A percentile compares a stretch with the other conserved stretches of the same genome.
Conservation (phyloP, 169 alveolate species). For the Cryptosporidium muris region DNA sequence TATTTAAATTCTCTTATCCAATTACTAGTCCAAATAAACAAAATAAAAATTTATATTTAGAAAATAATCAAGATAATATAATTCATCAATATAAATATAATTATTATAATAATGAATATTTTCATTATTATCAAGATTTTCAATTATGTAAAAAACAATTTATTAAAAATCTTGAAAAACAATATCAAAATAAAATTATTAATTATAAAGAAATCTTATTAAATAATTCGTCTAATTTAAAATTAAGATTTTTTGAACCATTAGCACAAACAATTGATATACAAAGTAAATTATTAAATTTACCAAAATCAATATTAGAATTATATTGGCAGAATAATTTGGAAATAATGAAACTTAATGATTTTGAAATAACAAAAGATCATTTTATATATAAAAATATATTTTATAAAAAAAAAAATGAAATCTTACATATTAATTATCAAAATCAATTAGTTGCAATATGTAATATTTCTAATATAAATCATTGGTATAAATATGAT, state of each 20-base stretch:
- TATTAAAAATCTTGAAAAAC: background rate
- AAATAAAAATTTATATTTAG: background rate
- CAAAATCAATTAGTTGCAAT: conserved; percentile 23
- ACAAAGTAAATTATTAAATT: background rate
- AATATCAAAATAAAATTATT: background rate
- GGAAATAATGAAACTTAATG: background rate
- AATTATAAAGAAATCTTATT: background rate
- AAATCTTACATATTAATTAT: conserved; percentile 39
- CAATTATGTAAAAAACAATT: background rate
- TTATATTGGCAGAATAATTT: conserved; percentile 30
- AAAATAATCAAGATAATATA: background rate
- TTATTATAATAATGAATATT: background rate
- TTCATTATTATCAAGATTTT: background rate
- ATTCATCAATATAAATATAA: background rate
- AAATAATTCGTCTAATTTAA: background rate
- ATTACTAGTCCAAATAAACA: conserved; percentile 28
- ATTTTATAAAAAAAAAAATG: conserved; percentile 8
- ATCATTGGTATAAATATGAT: conserved; percentile 13
- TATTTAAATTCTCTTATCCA: conserved; percentile 7
- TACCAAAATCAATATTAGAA: conserved; percentile 49
- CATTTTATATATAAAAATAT: background rate
- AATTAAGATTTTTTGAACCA: conserved; percentile 49
- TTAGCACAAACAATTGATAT: background rate
- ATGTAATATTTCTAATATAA: conserved; percentile 29
- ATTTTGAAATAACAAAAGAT: too few relatives aligned